These are phyloP conservation scores for Gossypium davidsonii DNA, from an alignment of 441 rosid genomes.

Conservation along the genomic window DNA sequence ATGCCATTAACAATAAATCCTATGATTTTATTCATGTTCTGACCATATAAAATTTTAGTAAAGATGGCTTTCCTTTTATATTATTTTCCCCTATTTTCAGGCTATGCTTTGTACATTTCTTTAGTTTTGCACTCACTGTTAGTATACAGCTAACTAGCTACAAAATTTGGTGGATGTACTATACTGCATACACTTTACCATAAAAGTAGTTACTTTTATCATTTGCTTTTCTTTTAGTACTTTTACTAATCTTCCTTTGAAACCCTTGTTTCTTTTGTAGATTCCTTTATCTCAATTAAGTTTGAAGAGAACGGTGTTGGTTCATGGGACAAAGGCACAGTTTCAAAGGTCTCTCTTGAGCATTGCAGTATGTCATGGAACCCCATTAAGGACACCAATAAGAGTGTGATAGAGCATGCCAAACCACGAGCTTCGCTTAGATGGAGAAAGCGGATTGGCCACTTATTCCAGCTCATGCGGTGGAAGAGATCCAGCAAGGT, in stretches of 20 bases:
- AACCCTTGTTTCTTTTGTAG: constrained; percentile 31
- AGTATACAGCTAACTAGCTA: neutral
- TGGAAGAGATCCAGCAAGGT: constrained; percentile 69
- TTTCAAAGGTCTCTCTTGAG: constrained; percentile 43
- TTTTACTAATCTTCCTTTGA: neutral
- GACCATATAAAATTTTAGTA: neutral
- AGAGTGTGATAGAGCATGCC: constrained; percentile 56
- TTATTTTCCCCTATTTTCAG: neutral
- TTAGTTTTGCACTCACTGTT: neutral
- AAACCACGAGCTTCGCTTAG: constrained; percentile 56
- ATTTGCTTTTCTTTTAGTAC: neutral
- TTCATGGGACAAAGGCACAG: constrained; percentile 73
- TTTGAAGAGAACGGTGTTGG: constrained; percentile 77
- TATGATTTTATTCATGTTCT: constrained; percentile 6
- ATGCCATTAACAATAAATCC: neutral
- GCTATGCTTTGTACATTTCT: neutral
- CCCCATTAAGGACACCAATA: constrained; percentile 25
- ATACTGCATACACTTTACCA: neutral
- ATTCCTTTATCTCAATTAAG: constrained; percentile 87
- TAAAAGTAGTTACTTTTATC: neutral
- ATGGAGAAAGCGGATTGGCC: constrained; percentile 85
- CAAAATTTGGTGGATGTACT: neutral
- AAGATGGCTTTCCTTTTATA: neutral
- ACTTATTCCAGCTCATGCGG: constrained; percentile 61
- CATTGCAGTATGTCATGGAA: constrained; percentile 38